phyloP scores from a whole-genome alignment of 345 rosid genomes.

The Heritiera littoralis region DNA sequence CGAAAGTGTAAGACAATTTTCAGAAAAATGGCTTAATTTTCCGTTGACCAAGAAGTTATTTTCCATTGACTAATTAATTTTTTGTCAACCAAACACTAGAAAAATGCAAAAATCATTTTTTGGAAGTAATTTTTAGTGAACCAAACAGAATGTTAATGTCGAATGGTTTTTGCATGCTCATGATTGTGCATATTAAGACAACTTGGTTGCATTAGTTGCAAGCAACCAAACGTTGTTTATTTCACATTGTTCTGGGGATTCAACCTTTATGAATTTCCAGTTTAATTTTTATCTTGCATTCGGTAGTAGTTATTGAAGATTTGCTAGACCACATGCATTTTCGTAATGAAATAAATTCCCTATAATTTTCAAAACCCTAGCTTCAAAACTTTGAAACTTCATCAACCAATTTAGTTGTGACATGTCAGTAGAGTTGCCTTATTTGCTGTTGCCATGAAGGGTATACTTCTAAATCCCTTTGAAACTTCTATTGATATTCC shows the following conservation, averaged over 20 bases:
- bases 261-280: background rate
- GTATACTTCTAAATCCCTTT: background rate
- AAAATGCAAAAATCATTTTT: no score
- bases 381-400: background rate
- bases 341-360: background rate
- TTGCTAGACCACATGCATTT: background rate
- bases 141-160: background rate
- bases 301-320: background rate
- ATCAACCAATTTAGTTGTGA: background rate
- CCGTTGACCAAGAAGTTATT: no score
- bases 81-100: no score
- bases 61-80: no score
- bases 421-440: background rate
- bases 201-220: background rate
- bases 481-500: background rate
- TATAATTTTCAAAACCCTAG: background rate
- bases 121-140: no score
- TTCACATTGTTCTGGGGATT: background rate
- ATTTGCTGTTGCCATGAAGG: background rate
- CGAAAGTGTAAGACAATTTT: no score
- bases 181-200: background rate
- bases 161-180: background rate
- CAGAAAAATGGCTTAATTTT: no score
- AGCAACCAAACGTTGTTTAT: background rate
- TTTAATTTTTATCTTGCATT: background rate